A percentile compares a stretch with the other conserved stretches of the same genome.
These are phyloP conservation scores for Spiromastix sp. DNA, from an alignment of 2,329 filamentous ascomycete species.

Conservation along the genomic window DNA sequence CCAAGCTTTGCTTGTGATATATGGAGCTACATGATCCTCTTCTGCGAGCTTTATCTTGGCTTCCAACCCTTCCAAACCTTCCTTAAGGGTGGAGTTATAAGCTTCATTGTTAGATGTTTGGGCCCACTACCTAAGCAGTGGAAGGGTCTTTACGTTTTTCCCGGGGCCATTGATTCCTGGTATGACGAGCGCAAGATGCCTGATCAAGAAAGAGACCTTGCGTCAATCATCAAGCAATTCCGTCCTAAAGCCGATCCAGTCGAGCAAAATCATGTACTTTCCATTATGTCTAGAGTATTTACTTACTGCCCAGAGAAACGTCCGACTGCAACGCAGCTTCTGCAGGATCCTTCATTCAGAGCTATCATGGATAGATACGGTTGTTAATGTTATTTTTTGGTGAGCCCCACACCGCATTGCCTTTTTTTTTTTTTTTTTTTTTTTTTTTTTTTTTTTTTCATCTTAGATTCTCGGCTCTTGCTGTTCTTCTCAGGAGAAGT, in stretches of 20 bases:
- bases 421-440: not conserved
- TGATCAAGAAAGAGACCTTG: not conserved
- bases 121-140: constrained; percentile 18
- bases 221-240: not conserved
- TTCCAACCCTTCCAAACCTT: constrained; percentile 11
- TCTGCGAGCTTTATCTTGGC: constrained; percentile 16
- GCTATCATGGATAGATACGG: constrained; percentile 17
- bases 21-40: constrained; percentile 22
- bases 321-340: constrained; percentile 15
- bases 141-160: constrained; percentile 13
- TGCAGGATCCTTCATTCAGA: constrained; percentile 16
- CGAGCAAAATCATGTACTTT: not conserved
- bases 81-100: constrained; percentile 13
- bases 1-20: constrained; percentile 20
- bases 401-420: no score
- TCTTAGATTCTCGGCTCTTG: no score
- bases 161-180: constrained; percentile 15
- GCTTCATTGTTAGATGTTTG: constrained; percentile 13
- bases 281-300: not conserved
- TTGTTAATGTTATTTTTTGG: constrained; percentile 11
- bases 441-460: no score
- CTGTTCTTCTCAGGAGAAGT: no score
- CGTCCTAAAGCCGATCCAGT: not conserved
- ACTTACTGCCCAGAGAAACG: constrained; percentile 14
- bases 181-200: constrained; percentile 16